Evolutionary conservation across 2,329 filamentous ascomycete genomes (phyloP).

Genomic region (Hymenoscyphus infarciens): DNA sequence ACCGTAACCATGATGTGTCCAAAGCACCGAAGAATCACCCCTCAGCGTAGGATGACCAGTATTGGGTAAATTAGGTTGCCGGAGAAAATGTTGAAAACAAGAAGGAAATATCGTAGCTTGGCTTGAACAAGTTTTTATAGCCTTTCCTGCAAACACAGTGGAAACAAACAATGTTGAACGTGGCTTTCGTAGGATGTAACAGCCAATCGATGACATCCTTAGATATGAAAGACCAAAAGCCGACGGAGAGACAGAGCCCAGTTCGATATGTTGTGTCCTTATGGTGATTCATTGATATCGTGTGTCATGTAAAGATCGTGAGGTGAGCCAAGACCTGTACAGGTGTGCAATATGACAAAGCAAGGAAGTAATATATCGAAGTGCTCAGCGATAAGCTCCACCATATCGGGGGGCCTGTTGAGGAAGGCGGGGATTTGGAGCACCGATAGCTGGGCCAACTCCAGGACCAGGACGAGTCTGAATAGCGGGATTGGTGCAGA

Average conservation of each 20-base stretch:
- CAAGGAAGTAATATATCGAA: slow-evolving; percentile 22
- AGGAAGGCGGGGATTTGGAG: slow-evolving; percentile 46
- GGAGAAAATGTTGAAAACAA: slow-evolving; percentile 36
- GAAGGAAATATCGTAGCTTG: slow-evolving; percentile 33
- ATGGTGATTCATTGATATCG: slow-evolving; percentile 31
- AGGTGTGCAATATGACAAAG: slow-evolving; percentile 29
- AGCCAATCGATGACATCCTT: slow-evolving; percentile 35
- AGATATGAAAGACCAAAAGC: slow-evolving; percentile 36
- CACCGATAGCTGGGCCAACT: slow-evolving; percentile 60
- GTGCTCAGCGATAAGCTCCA: slow-evolving; percentile 52
- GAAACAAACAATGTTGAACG: slow-evolving; percentile 31
- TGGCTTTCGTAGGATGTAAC: slow-evolving; percentile 32
- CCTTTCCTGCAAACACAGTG: slow-evolving; percentile 20
- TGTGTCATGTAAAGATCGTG: slow-evolving; percentile 33
- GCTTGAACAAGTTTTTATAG: slow-evolving; percentile 24
- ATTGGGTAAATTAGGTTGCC: slow-evolving; percentile 39
- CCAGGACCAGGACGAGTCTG: slow-evolving; percentile 86
- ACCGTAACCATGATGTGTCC: slow-evolving; percentile 61
- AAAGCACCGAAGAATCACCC: slow-evolving; percentile 51
- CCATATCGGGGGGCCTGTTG: slow-evolving; percentile 55
- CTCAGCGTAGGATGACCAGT: slow-evolving; percentile 55
- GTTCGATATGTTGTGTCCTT: slow-evolving; percentile 35
- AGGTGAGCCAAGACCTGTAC: slow-evolving; percentile 28
- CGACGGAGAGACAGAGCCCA: slow-evolving; percentile 29
- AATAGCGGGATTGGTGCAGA: slow-evolving; percentile 92